Evolutionary conservation across 306 rosid genomes (phyloP).

Genomic region (Vigna hirtella): DNA sequence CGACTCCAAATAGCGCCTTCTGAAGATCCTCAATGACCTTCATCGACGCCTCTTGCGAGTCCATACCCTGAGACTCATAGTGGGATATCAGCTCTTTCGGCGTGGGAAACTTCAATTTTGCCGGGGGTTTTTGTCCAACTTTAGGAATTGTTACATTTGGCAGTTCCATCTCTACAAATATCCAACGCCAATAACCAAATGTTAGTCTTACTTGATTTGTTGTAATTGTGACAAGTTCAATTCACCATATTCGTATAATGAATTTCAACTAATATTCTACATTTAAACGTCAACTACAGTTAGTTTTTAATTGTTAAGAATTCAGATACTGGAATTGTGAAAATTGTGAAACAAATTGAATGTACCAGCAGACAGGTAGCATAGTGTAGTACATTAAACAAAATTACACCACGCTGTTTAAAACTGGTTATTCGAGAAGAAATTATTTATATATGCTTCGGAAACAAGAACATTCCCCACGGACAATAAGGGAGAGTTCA

Average conservation of each 20-base stretch:
- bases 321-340: background rate
- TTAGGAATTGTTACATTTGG: background rate
- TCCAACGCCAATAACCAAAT: background rate
- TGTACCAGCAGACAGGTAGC: constrained; percentile 98
- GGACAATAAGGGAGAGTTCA: constrained; percentile 55
- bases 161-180: constrained; percentile 41
- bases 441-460: constrained; percentile 70
- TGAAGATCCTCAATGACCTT: constrained; percentile 94
- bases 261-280: background rate
- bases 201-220: background rate
- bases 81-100: constrained; percentile 75
- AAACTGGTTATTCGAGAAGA: constrained; percentile 53
- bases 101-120: constrained; percentile 62
- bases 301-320: background rate
- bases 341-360: background rate
- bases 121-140: background rate
- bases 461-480: constrained; percentile 82
- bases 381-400: constrained; percentile 53
- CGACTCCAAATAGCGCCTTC: constrained; percentile 66
- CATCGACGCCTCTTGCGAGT: constrained; percentile 65
- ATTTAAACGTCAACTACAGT: background rate
- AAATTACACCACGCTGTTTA: constrained; percentile 70
- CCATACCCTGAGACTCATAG: constrained; percentile 85
- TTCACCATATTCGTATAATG: background rate
- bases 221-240: background rate